Evolutionary conservation across 2,329 filamentous ascomycete species (phyloP), one percentile per base, ranked within the genome.

Genomic region (Exophiala oligosperma): DNA sequence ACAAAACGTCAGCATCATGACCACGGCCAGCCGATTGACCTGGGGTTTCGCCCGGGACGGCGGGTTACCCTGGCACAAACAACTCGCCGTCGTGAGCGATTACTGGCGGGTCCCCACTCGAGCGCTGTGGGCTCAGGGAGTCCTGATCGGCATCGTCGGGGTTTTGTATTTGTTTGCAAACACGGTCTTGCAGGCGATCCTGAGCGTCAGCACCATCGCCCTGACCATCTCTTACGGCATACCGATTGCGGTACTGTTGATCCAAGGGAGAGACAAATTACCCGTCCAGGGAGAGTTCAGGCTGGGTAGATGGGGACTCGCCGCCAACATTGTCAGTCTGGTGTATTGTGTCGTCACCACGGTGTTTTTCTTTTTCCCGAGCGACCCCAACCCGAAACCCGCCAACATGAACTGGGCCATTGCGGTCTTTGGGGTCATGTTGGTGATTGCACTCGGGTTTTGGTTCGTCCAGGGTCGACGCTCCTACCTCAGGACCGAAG

Each of bases 351-450:
- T 68, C 51, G 67, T 83, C 53, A 82, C 80, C 1, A 80, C 79
- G 0, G 73, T 83, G 26, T 82, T 83, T 68, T 83, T 83, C 74
- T 79, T 83, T 66, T 83, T 83, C 63, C 81, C 81, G 0, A 69
- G 69, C 0, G 59, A 56, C 0, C 81, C 81, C 0, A 75, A 76
- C 57, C 81, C 81, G 0, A 61, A 74, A 0, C 67, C 72, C 0
- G 69, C 70, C n/a, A 79, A 83, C 59, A 83, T 83, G 81, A 84
- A 84, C 67, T 84, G 78, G 64, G 81, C 81, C 4, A 82, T 83
- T 63, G 81, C 77, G 1, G 81, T 83, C 0, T 83, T 84, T 63
- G 81, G 79, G 1, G 74, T 83, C 23, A 81, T 83, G 80, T 61
- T 83, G 52, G 70, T 81, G 2, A 72, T 83, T 6, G 73, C 79